Base-by-base conservation (phyloP, 805 yeast species). In the Ogataea neopini region DNA sequence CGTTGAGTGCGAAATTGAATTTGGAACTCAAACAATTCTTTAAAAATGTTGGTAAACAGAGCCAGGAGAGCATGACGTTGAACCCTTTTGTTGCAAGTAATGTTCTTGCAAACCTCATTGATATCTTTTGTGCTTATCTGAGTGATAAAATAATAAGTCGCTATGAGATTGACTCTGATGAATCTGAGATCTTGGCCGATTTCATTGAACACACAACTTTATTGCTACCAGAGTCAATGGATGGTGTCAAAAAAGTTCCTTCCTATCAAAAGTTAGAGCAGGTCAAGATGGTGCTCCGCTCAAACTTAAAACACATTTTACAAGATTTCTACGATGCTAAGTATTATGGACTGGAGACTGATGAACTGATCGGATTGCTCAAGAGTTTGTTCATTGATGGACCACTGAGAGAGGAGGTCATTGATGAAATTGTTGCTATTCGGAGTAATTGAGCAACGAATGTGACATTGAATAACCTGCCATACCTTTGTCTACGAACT, bases 261-360 rank as follows among this genome's bases (percentile, higher is more conserved):
- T 49, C 58, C 20, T 64, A 47, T 26, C 62, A 61, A 29, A 68
- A 66, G 41, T 52, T 68, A 17, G 50, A 53, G 5, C 70, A 66
- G 50, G 47, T 66, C 1, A 52, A 51, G 28, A 22, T 58, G 13
- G 45, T 69, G 5, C 43, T 69, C 37, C 50, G 53, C 3, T 53
- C 56, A 8, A 77, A 72, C 51, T 65, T 79, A 54, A 71, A 66
- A 33, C 74, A 69, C 35, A 79, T 79, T 37, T 67, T 78, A 64
- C 76, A 70, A 14, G 55, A 67, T 41, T 79, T 79, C 53, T 77
- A 76, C 60, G 75, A 76, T 52, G 83, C 82, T 4, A 76, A 72
- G 30, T 70, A 76, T 40, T 78, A 67, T 51, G 81, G 76, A 47
- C 63, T 76, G 35, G 67, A 69, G 19, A 77, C 83, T 0, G 62